These are phyloP conservation scores for Mimosa pudica DNA, from an alignment of 306 rosid genomes.

Conservation along the genomic window DNA sequence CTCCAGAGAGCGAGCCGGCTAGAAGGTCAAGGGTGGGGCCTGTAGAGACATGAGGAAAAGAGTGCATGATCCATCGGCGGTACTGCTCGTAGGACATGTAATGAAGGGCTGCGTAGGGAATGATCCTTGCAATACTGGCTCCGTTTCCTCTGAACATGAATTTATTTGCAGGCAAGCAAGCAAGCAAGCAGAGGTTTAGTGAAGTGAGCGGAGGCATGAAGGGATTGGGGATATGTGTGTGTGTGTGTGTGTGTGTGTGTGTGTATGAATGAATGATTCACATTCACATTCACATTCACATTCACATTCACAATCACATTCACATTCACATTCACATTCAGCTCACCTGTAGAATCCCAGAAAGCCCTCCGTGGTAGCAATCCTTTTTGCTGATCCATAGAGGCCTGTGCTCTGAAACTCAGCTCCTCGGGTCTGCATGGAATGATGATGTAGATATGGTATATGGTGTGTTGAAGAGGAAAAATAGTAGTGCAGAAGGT, in stretches of 20 bases:
- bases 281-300: slow-evolving; percentile 7
- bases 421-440: slow-evolving; percentile 73
- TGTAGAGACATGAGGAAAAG: slow-evolving; percentile 69
- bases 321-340: slow-evolving; percentile 32
- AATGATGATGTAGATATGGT: background rate
- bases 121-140: slow-evolving; percentile 95
- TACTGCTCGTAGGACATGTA: slow-evolving; percentile 90
- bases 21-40: slow-evolving; percentile 95
- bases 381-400: slow-evolving; percentile 62
- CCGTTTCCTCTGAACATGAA: slow-evolving; percentile 82
- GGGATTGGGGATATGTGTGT: background rate
- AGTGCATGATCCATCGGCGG: slow-evolving; percentile 76
- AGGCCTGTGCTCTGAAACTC: slow-evolving; percentile 81
- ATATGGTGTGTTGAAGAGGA: too few relatives aligned
- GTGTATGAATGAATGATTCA: too few relatives aligned
- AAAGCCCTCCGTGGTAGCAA: slow-evolving; percentile 77
- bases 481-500: too few relatives aligned
- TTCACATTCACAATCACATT: slow-evolving; percentile 26
- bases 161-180: background rate
- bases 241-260: too few relatives aligned
- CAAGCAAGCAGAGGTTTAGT: background rate
- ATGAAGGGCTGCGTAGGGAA: slow-evolving; percentile 94
- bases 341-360: slow-evolving; percentile 79
- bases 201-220: slow-evolving; percentile 7
- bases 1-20: slow-evolving; percentile 95